Evolutionary conservation across 1,284 basidiomycete genomes (phyloP).

Genomic region (Malassezia cuniculi): DNA sequence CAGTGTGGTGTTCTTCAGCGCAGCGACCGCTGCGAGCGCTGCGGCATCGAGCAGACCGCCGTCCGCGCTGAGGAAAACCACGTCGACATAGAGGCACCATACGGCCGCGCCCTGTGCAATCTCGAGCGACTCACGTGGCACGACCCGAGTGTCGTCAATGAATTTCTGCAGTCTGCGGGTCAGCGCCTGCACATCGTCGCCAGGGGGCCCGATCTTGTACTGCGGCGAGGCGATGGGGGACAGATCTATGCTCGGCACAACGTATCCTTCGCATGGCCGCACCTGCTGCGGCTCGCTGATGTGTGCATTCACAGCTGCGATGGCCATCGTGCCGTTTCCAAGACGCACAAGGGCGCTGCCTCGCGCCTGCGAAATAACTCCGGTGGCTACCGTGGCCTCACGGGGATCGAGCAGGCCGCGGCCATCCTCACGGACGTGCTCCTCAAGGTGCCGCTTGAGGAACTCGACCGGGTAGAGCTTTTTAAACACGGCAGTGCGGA

Average conservation of each 20-base stretch:
- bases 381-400: constrained; percentile 2
- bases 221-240: constrained; percentile 79
- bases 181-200: constrained; percentile 25
- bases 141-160: constrained; percentile 43
- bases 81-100: constrained; percentile 85
- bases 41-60: constrained; percentile 87
- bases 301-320: constrained; percentile 7
- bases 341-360: constrained; percentile 13
- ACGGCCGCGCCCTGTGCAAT: constrained; percentile 67
- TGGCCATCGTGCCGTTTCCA: constrained; percentile 10
- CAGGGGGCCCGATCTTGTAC: constrained; percentile 84
- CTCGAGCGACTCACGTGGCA: constrained; percentile 60
- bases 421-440: constrained; percentile 14
- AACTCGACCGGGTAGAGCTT: constrained; percentile 11
- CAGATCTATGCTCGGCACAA: constrained; percentile 66
- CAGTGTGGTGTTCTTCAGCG: constrained; percentile 61
- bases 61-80: constrained; percentile 89
- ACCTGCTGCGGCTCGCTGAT: constrained; percentile 4
- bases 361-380: constrained; percentile 1
- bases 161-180: constrained; percentile 51
- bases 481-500: constrained; percentile 12
- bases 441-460: constrained; percentile 8
- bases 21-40: constrained; percentile 71
- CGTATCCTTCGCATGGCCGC: constrained; percentile 8
- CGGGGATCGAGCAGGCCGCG: constrained; percentile 3